A percentile compares a stretch with the other conserved stretches of the same genome.
Conservation (phyloP, 805 yeast genomes). For the Cyberlindnera mycetangii region DNA sequence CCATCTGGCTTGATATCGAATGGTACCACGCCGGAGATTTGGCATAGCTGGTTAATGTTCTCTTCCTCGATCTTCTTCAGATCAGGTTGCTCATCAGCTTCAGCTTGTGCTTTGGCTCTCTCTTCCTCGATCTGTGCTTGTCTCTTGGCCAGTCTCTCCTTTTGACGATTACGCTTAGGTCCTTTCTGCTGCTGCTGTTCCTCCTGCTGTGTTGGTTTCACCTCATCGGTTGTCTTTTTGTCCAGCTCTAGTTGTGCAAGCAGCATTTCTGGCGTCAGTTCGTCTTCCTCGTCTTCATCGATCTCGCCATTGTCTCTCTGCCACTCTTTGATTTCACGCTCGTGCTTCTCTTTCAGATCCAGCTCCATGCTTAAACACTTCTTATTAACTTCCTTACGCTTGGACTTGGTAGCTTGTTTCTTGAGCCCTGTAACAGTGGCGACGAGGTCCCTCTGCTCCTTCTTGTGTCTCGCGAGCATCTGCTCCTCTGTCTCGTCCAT, state of each 20-base stretch:
- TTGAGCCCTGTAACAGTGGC: slow-evolving; percentile 72
- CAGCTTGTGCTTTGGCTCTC: slow-evolving; percentile 64
- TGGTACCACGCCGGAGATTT: slow-evolving; percentile 45
- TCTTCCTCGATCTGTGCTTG: slow-evolving; percentile 64
- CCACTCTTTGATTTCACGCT: slow-evolving; percentile 40
- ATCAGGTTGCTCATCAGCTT: slow-evolving; percentile 67
- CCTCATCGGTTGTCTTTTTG: slow-evolving; percentile 20
- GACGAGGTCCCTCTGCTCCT: slow-evolving; percentile 63
- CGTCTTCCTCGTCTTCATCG: slow-evolving; percentile 45
- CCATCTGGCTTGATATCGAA: slow-evolving; percentile 88
- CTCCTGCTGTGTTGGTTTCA: slow-evolving; percentile 7
- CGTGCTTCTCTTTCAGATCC: slow-evolving; percentile 52
- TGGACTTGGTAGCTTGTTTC: slow-evolving; percentile 80
- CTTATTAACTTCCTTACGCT: slow-evolving; percentile 60
- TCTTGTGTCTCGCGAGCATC: slow-evolving; percentile 58
- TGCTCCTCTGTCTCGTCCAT: slow-evolving; percentile 40
- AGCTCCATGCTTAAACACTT: slow-evolving; percentile 60
- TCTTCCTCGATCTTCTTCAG: slow-evolving; percentile 69
- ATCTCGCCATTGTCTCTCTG: slow-evolving; percentile 35
- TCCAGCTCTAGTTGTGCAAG: slow-evolving; percentile 55
- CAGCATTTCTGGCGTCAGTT: slow-evolving; percentile 63
- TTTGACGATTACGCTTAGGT: slow-evolving; percentile 71
- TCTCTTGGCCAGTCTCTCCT: slow-evolving; percentile 75
- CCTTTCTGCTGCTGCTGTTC: slow-evolving; percentile 33
- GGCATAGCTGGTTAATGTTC: slow-evolving; percentile 54